Base-by-base conservation (phyloP, 164 flowering plant genomes). In the Magnolia changhungtana region DNA sequence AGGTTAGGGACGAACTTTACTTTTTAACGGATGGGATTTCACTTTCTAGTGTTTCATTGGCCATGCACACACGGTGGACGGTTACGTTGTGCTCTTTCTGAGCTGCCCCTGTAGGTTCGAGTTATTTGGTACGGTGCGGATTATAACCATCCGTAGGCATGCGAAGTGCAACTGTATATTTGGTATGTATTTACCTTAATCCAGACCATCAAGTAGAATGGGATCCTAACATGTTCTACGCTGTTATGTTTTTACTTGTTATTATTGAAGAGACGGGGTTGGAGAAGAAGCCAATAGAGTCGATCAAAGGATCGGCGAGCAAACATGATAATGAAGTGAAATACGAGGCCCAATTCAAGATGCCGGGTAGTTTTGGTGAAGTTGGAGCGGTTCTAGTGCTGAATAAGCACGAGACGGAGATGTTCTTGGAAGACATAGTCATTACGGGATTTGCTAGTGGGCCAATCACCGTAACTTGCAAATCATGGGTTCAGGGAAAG, bases 341-440 rank as follows among this genome's bases (percentile, higher is more conserved):
- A 10, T 92, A 92, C 21, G 91, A 86, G 76, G 75, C 85, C 0
- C 31, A 76, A 0, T 86, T 90, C 29, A 63, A 9, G 7, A 73
- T 92, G 16, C 83, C 83, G 2, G 65, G 52, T 1, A 83, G 69
- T 59, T 92, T 91, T 21, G 95, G 97, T 3, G 82, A 73, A 11
- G 59, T 88, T 8, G 97, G 97, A 0, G 97, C 86, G 0, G 49
- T 91, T 3, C 0, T 85, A 0, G 85, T 92, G 8, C 84, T 82
- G 74, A 91, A 92, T 79, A 87, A 87, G 70, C 94, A 90, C 83
- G 87, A 80, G 72, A 81, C 68, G 61, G 97, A 92, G 85, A 84
- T 90, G 87, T 87, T 11, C 68, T 23, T 91, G 13, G 61, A 82
- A 64, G 73, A 78, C 37, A 85, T 92, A 4, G 78, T 73, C 5